phyloP scores from a whole-genome alignment of 768 basidiomycete species.

The Podaxis carcinomalis region DNA sequence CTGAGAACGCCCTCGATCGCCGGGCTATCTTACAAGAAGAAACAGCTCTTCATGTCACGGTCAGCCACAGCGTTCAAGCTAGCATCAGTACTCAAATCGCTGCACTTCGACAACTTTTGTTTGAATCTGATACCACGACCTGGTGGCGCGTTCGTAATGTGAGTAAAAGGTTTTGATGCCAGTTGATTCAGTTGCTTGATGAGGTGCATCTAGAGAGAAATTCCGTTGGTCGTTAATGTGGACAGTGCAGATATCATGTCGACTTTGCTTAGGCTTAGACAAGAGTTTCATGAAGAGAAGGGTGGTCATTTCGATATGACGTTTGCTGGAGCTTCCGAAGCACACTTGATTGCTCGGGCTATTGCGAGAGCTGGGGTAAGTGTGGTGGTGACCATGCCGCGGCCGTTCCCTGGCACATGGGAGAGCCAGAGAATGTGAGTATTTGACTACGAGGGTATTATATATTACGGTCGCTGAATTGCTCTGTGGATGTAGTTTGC shows the following conservation, averaged over 20 bases:
- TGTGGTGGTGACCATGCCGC: slow-evolving; percentile 61
- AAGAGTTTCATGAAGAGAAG: slow-evolving; percentile 38
- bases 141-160: slow-evolving; percentile 34
- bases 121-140: slow-evolving; percentile 22
- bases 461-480: neutral
- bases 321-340: slow-evolving; percentile 58
- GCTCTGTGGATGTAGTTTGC: slow-evolving; percentile 32
- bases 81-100: slow-evolving; percentile 66
- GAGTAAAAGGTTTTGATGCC: neutral
- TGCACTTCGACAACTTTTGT: slow-evolving; percentile 44
- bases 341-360: slow-evolving; percentile 58
- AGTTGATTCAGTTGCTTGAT: slow-evolving; percentile 11
- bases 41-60: slow-evolving; percentile 59
- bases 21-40: slow-evolving; percentile 66
- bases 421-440: slow-evolving; percentile 58
- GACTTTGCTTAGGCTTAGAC: slow-evolving; percentile 57
- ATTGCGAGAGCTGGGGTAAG: slow-evolving; percentile 59
- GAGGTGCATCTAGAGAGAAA: slow-evolving; percentile 38
- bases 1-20: slow-evolving; percentile 49
- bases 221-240: slow-evolving; percentile 64
- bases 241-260: slow-evolving; percentile 77
- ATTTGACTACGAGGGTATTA: neutral
- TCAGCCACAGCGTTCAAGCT: slow-evolving; percentile 30
- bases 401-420: slow-evolving; percentile 66
- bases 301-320: slow-evolving; percentile 36